phyloP scores from a whole-genome alignment of 2,329 filamentous ascomycete species.

The Orbilia ellipsospora region DNA sequence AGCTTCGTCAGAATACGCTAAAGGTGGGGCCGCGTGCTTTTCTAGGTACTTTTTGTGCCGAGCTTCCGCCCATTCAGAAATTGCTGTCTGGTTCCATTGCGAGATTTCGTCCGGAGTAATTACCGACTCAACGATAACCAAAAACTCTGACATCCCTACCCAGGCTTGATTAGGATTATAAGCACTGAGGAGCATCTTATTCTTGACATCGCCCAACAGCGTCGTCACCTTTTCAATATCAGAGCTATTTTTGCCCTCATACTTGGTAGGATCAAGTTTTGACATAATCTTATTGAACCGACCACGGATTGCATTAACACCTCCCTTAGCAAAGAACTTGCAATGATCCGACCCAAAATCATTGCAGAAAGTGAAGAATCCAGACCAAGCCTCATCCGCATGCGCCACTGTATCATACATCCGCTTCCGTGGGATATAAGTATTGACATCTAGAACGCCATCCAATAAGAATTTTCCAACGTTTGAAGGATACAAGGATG shows the following conservation, averaged over 20 bases:
- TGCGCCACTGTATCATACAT: constrained; percentile 1
- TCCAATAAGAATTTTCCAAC: constrained; percentile 45
- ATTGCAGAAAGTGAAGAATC: constrained; percentile 31
- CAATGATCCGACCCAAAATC: constrained; percentile 26
- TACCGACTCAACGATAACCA: constrained; percentile 6
- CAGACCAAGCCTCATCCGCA: constrained; percentile 37
- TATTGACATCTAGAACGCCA: constrained; percentile 33
- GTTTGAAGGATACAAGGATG: constrained; percentile 37
- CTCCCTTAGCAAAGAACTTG: constrained; percentile 28
- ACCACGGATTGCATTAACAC: constrained; percentile 16
- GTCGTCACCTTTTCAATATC: background rate
- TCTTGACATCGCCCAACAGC: constrained; percentile 9
- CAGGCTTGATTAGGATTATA: constrained; percentile 12
- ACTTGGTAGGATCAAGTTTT: constrained; percentile 34
- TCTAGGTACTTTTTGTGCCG: background rate
- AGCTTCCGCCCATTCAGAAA: background rate
- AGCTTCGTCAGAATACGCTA: background rate
- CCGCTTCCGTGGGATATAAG: constrained; percentile 10
- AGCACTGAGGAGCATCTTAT: background rate
- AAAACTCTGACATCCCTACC: constrained; percentile 29
- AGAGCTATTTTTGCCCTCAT: constrained; percentile 17
- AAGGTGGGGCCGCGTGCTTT: background rate
- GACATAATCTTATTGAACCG: constrained; percentile 34
- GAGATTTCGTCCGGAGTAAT: constrained; percentile 4
- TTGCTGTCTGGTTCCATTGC: constrained; percentile 19